phyloP scores from a whole-genome alignment of 2,329 filamentous ascomycete species.

The Cercospora zeae-maydis region DNA sequence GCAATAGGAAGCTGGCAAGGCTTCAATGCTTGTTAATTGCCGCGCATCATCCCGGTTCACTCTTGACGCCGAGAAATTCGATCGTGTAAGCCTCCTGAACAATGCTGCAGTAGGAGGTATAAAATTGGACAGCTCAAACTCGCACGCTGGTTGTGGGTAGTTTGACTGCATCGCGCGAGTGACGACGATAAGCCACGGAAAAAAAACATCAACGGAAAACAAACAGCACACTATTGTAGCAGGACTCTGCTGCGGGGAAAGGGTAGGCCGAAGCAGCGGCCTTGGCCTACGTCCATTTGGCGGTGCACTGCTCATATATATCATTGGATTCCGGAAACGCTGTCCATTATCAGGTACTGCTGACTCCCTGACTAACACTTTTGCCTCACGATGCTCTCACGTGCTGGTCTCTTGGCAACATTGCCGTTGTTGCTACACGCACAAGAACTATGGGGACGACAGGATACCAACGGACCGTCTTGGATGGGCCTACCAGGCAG shows the following conservation, averaged over 20 bases:
- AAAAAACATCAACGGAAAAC: neutral
- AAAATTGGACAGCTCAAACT: no score
- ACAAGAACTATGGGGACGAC: conserved; percentile 4
- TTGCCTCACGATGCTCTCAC: neutral
- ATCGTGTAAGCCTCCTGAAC: neutral
- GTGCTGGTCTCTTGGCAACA: neutral
- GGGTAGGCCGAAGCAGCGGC: neutral
- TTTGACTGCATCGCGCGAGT: no score
- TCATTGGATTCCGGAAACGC: neutral
- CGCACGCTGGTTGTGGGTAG: no score
- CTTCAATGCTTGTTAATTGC: neutral
- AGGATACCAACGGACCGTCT: conserved; percentile 9
- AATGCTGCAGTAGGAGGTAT: no score
- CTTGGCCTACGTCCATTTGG: neutral
- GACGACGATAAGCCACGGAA: neutral
- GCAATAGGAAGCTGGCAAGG: conserved; percentile 9
- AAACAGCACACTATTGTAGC: neutral
- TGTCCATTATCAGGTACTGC: neutral
- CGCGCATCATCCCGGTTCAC: neutral
- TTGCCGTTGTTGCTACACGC: conserved; percentile 7
- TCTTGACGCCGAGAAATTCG: neutral
- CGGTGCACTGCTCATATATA: neutral
- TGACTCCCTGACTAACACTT: no score
- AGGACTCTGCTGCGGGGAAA: neutral
- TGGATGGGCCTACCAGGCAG: conserved; percentile 30